Conservation (phyloP, 2,329 filamentous ascomycete species). For the Meredithiella fracta region DNA sequence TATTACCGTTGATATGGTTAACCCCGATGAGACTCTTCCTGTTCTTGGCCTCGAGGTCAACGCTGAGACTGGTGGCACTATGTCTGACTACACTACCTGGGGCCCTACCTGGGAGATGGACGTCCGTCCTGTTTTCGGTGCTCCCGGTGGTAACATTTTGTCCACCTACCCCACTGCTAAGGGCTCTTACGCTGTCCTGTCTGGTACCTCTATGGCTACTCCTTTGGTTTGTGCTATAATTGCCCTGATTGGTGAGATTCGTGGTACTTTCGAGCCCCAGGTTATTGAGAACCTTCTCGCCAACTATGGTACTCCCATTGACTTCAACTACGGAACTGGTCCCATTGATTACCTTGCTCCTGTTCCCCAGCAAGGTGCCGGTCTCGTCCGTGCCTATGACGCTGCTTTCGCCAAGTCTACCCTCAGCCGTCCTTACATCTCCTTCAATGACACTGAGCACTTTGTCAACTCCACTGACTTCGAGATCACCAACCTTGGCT, state of each 20-base stretch:
- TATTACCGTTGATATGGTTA: constrained; percentile 29
- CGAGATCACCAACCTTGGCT: constrained; percentile 37
- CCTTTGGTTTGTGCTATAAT: constrained; percentile 38
- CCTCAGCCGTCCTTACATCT: constrained; percentile 38
- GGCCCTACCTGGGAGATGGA: constrained; percentile 44
- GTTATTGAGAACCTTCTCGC: constrained; percentile 33
- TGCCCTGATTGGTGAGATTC: constrained; percentile 36
- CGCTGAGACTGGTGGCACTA: constrained; percentile 31
- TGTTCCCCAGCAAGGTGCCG: constrained; percentile 43
- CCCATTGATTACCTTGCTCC: constrained; percentile 31
- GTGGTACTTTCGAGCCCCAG: constrained; percentile 34
- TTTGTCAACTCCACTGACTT: constrained; percentile 34
- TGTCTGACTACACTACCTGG: constrained; percentile 40
- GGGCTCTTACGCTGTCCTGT: constrained; percentile 31
- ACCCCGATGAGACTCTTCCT: constrained; percentile 23
- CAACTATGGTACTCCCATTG: constrained; percentile 31
- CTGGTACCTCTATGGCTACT: constrained; percentile 44
- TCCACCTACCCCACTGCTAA: constrained; percentile 31
- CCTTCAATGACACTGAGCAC: constrained; percentile 49
- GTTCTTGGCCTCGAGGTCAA: constrained; percentile 24
- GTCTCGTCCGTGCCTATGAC: constrained; percentile 41
- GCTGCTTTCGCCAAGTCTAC: constrained; percentile 37
- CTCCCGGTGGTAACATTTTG: constrained; percentile 40
- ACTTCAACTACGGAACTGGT: constrained; percentile 29
- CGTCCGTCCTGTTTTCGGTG: constrained; percentile 38